These are phyloP conservation scores for Henckelia pumila DNA, from an alignment of 257 asterid genomes.

Conservation along the genomic window DNA sequence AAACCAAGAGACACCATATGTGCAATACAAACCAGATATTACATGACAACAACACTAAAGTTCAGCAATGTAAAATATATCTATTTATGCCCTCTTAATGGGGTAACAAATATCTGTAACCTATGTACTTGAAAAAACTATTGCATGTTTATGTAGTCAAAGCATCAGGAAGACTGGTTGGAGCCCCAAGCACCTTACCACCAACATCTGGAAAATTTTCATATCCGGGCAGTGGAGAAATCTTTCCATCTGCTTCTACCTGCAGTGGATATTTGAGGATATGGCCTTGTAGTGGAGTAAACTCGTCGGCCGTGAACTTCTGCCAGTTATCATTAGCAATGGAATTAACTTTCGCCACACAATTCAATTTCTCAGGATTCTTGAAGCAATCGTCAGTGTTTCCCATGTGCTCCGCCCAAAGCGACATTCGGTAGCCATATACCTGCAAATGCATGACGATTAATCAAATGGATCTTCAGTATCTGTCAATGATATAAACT, in stretches of 20 bases:
- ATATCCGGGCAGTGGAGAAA: slow-evolving; percentile 52
- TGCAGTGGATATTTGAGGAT: slow-evolving; percentile 64
- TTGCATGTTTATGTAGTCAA: slow-evolving; percentile 50
- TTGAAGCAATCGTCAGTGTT: slow-evolving; percentile 39
- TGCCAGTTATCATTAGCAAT: slow-evolving; percentile 73
- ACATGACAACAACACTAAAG: slow-evolving; percentile 11
- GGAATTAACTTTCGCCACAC: slow-evolving; percentile 46
- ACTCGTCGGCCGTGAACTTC: slow-evolving; percentile 43
- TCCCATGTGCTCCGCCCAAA: slow-evolving; percentile 82
- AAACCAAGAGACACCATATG: slow-evolving; percentile 8
- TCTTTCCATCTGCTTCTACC: slow-evolving; percentile 46
- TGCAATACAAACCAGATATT: neutral
- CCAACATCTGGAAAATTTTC: slow-evolving; percentile 74
- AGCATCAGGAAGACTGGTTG: slow-evolving; percentile 68
- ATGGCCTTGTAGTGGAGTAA: slow-evolving; percentile 64
- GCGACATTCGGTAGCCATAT: slow-evolving; percentile 78
- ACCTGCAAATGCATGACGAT: slow-evolving; percentile 37
- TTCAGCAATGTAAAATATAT: slow-evolving; percentile 12
- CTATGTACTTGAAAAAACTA: slow-evolving; percentile 4
- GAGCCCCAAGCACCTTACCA: slow-evolving; percentile 69
- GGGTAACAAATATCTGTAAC: slow-evolving; percentile 8
- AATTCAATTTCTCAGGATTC: slow-evolving; percentile 48
- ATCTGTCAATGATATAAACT: neutral
- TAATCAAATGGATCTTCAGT: neutral
- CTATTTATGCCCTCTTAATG: neutral